Conservation (phyloP, 1,139 yeast genomes). For the Candida tropicalis region DNA sequence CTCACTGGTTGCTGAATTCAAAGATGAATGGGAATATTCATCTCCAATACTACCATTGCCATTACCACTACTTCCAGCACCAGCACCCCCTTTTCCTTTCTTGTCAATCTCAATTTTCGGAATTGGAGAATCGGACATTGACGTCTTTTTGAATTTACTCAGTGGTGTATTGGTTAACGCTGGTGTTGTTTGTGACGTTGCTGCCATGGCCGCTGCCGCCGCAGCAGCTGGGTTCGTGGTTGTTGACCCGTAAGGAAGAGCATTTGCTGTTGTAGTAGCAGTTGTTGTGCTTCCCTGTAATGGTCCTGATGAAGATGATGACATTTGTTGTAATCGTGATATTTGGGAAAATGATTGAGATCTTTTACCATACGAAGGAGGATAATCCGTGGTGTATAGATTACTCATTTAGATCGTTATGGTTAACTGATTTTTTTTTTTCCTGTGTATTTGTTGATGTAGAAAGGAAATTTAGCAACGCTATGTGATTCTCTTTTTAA, state of each 20-base stretch:
- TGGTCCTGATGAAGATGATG: constrained; percentile 10
- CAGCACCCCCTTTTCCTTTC: neutral
- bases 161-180: neutral
- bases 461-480: constrained; percentile 1
- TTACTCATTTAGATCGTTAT: neutral
- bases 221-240: constrained; percentile 6
- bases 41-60: neutral
- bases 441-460: neutral
- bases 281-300: constrained; percentile 1
- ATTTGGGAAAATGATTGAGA: neutral
- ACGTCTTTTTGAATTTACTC: neutral
- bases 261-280: neutral
- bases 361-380: constrained; percentile 4
- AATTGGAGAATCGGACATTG: neutral
- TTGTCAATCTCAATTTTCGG: constrained; percentile 11
- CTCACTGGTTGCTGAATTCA: constrained; percentile 6
- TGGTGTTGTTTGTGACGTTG: constrained; percentile 1
- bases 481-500: neutral
- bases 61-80: neutral
- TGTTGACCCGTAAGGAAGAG: neutral
- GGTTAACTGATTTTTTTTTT: neutral
- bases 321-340: constrained; percentile 6
- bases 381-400: constrained; percentile 5
- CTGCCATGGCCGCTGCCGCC: constrained; percentile 5
- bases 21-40: constrained; percentile 3